A percentile compares a stretch with the other conserved stretches of the same genome.
Conservation (phyloP, 176 grass and related monocot genomes). For the Thinopyrum elongatum region DNA sequence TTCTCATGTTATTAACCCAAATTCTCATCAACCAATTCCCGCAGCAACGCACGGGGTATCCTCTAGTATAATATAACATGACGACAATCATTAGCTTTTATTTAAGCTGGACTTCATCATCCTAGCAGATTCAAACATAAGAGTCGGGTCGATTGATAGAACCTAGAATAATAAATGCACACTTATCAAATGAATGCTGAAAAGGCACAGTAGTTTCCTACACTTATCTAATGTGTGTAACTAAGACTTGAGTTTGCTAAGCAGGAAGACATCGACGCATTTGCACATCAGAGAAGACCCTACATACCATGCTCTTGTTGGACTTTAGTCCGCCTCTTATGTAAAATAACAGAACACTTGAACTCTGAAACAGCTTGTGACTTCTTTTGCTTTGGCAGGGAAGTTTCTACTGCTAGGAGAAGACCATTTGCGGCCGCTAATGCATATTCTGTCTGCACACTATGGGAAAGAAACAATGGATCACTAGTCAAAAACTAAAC, state of each 20-base stretch:
- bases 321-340: conserved; percentile 70
- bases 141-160: background rate
- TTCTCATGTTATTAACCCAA: too few species aligned
- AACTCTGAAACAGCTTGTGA: conserved; percentile 73
- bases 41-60: too few species aligned
- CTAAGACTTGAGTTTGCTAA: background rate
- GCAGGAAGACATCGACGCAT: background rate
- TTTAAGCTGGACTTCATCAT: background rate
- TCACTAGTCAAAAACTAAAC: conserved; percentile 3
- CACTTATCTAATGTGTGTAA: background rate
- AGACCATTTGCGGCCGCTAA: conserved; percentile 51
- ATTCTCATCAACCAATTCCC: too few species aligned
- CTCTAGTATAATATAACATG: too few species aligned
- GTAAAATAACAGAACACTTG: conserved; percentile 59
- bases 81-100: background rate
- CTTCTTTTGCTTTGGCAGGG: conserved; percentile 85
- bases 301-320: conserved; percentile 44
- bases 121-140: conserved; percentile 7
- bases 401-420: conserved; percentile 63
- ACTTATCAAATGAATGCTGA: too few species aligned
- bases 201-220: background rate
- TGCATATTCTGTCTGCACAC: conserved; percentile 73
- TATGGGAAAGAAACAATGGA: conserved; percentile 35
- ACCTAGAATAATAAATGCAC: background rate
- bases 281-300: background rate